Evolutionary conservation across 2,329 filamentous ascomycete species (phyloP).

Genomic region (Fusarium circinatum): DNA sequence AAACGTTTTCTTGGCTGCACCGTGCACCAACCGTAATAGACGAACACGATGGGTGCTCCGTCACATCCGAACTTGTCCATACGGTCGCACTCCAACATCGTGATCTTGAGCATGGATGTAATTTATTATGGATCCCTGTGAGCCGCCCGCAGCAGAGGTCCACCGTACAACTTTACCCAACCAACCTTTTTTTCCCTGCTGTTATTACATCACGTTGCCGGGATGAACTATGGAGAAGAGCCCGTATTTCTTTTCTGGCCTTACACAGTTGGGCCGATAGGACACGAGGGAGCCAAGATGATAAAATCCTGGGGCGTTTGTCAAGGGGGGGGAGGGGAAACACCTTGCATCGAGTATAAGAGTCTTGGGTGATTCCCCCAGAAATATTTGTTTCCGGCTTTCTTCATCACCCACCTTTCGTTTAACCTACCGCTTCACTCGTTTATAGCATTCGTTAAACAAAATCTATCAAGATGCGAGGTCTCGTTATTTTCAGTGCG

Average conservation of each 20-base stretch:
- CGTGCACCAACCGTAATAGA: conserved; percentile 4
- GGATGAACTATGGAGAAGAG: conserved; percentile 29
- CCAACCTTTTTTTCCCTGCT: not conserved
- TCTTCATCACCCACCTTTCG: conserved; percentile 29
- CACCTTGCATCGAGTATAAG: conserved; percentile 22
- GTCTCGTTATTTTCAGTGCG: conserved; percentile 33
- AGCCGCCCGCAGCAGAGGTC: not conserved
- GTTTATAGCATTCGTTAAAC: conserved; percentile 27
- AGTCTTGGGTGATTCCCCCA: conserved; percentile 4
- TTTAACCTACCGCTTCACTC: conserved; percentile 28
- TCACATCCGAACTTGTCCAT: conserved; percentile 20
- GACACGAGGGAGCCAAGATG: conserved; percentile 16
- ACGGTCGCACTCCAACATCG: conserved; percentile 12
- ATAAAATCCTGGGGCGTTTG: conserved; percentile 1
- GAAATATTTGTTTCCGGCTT: not conserved
- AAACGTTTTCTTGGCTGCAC: not conserved
- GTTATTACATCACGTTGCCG: conserved; percentile 30
- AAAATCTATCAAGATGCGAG: conserved; percentile 20
- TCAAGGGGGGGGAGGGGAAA: not conserved
- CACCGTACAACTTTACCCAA: conserved; percentile 18
- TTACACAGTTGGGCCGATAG: conserved; percentile 16
- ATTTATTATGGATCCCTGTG: conserved; percentile 14
- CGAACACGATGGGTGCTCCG: conserved; percentile 15
- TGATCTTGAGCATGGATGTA: conserved; percentile 14
- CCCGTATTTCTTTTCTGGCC: conserved; percentile 21